Evolutionary conservation across 75 land plant genomes (phyloP), one percentile per base, ranked within the genome.

Genomic region (Pseudotsuga menziesii): DNA sequence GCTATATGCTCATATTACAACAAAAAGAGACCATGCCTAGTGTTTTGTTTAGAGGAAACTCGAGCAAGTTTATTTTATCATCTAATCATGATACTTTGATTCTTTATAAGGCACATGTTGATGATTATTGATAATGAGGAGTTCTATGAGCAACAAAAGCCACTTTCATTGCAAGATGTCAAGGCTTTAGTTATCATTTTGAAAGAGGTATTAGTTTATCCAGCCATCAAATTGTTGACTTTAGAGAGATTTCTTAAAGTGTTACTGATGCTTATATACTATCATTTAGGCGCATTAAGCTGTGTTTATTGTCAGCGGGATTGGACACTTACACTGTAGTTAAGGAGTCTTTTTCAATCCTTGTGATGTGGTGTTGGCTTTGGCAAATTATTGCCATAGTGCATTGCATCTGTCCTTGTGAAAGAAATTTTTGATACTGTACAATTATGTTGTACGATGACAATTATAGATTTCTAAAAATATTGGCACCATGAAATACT

Each of bases 61-160:
- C 32, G 16, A 22, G 7, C 5, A 16, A 4, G 60, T 54, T 73
- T 73, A 54, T 73, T 73, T 73, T 9, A 39, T 73, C 19, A 32
- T 44, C 8, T 52, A 73, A 13, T 73, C 57, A 6, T 52, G 25
- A 41, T 73, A n/a, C 35, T 19, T 44, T 32, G 25, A 36, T 74
- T 72, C 4, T 29, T 7, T 63, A 16, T 35, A 84, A 96, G 99
- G 82, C 87, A 90, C 82, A 90, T 96, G 93, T 87, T 96, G 61
- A 85, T 76, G 76, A 89, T 93, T 57, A 81, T 92, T 57, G 99
- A 96, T 75, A 94, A 94, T 83, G 99, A 96, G 78, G 99, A 96
- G 83, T 96, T 96, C 75, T 94, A 96, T 80, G 97, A 94, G 77
- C 94, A 90, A 78, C 93, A 96, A 81, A 92, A 91, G 72, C 99